Evolutionary conservation across 139 green algal genomes (phyloP), one percentile per base, ranked within the genome.

Genomic region (Mychonastes homosphaera): DNA sequence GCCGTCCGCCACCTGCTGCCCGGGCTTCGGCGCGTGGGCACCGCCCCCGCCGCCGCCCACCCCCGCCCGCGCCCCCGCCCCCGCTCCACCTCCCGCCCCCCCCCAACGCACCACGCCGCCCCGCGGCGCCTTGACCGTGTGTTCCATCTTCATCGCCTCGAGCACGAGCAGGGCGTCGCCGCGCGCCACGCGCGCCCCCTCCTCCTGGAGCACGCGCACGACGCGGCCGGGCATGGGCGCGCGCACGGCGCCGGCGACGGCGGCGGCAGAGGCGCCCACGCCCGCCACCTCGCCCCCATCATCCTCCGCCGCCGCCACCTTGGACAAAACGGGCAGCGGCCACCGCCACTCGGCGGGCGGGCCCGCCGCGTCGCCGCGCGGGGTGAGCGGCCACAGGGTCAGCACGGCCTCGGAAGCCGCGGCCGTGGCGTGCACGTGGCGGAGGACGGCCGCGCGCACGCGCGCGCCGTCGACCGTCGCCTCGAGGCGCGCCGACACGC

Each of bases 141-240:
- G 73, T 53, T 83, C 71, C 84, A 91, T 92, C 65, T 92, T 92
- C 84, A 92, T 92, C 0, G 84, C 84, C 62, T 92, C 82, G 55
- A 91, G 43, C 18, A 79, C 76, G 45, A 82, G 59, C 66, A 89
- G 65, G 3, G 65, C 27, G 6, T 69, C 28, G 12, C 78, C 78
- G 39, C 65, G 48, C 18, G 56, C 24, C 4, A 63, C 43, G 24
- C 43, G 36, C 16, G 44, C 45, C 0, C 54, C 63, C 49, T 70
- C 56, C 48, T 41, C 30, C 46, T 63, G 62, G 33, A 74, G 13
- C 49, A 81, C 70, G 53, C 80, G 77, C 46, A 84, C 67, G 27
- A 91, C 56, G 0, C 60, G 68, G 24, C 84, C 84, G 2, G 83
- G 84, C 84, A 91, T 91, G 39, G 84, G 84, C 2, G 80, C 63